phyloP scores from a whole-genome alignment of 345 rosid genomes.

The Lumnitzera littorea region DNA sequence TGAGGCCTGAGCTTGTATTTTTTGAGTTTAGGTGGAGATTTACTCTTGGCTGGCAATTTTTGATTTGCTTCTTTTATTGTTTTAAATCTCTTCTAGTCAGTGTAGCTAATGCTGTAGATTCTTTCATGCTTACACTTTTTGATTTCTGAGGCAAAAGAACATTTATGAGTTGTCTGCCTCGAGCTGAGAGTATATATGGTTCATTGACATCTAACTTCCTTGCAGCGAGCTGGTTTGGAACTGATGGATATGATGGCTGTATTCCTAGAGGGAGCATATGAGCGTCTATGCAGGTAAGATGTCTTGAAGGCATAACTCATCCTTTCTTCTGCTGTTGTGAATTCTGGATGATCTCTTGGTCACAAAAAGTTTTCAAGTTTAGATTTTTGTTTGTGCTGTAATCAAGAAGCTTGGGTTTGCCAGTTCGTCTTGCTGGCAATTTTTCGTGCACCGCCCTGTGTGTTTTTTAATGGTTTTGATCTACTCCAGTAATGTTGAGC shows the following conservation, averaged over 20 bases:
- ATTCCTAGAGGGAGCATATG: conserved; percentile 98
- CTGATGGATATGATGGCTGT: conserved; percentile 99
- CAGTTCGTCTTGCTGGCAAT: neutral
- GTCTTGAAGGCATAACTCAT: neutral
- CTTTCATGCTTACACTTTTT: too few species aligned
- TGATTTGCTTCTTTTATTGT: too few species aligned
- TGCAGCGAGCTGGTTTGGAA: conserved; percentile 97
- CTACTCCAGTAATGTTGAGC: too few species aligned
- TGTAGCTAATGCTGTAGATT: too few species aligned
- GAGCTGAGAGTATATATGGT: neutral
- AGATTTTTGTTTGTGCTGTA: too few species aligned
- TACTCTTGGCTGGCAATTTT: too few species aligned
- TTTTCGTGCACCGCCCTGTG: neutral
- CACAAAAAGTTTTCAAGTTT: neutral
- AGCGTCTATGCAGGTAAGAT: conserved; percentile 87
- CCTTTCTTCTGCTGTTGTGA: neutral
- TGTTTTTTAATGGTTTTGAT: neutral
- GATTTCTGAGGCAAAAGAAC: too few species aligned
- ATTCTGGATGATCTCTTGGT: neutral
- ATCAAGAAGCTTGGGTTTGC: too few species aligned
- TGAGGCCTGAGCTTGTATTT: neutral
- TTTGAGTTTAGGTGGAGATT: too few species aligned
- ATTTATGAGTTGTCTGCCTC: too few species aligned
- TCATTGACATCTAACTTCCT: conserved; percentile 19
- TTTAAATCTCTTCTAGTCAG: too few species aligned